Base-by-base conservation (phyloP, 2,329 filamentous ascomycete genomes). In the Pyrenochaeta sp. region DNA sequence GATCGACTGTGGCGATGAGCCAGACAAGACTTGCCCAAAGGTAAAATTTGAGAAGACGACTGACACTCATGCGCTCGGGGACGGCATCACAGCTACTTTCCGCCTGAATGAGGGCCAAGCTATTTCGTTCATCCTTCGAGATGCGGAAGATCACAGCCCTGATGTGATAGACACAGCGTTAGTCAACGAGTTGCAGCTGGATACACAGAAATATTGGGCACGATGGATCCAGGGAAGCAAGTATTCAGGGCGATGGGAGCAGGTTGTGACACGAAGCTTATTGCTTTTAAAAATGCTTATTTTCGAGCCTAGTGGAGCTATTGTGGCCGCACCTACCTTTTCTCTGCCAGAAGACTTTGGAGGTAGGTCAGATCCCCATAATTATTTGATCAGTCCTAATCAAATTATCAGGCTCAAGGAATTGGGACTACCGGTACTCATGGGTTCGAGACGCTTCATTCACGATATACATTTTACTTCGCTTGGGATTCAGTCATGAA, bases 391-490 rank as follows among this genome's bases (percentile, higher is more conserved):
- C 2, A 21, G 35, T 20, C 30, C 21, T 52, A 6, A 49, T 27
- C 36, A 41, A 33, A 15, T 21, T 2, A 2, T 2, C 15, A 15
- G 89, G 89, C 10, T 49, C 56, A 17, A 82, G 82, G 14, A 83
- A 83, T 44, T 83, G 81, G 87, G 88, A 90, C 70, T 90, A 90
- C 67, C 83, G 88, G n/a, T 93, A 85, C 74, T 90, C 83, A 9
- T 93, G 90, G 90, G 85, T 92, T 31, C 83, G 90, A 18, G 90
- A 93, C 75, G 86, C 87, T 0, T 90, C 87, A 60, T 92, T 92
- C 74, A 91, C 88, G 1, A 86, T 92, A 61, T 92, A 92, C 56
- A 81, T 92, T 57, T 82, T 93, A 27, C 82, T 93, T 1, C 86
- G 90, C 12, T 84, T 92, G 70, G 90, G 90, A 5, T 92, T 92